Evolutionary conservation across 2,329 filamentous ascomycete species (phyloP).

Genomic region (Aaosphaeria pasadenensis): DNA sequence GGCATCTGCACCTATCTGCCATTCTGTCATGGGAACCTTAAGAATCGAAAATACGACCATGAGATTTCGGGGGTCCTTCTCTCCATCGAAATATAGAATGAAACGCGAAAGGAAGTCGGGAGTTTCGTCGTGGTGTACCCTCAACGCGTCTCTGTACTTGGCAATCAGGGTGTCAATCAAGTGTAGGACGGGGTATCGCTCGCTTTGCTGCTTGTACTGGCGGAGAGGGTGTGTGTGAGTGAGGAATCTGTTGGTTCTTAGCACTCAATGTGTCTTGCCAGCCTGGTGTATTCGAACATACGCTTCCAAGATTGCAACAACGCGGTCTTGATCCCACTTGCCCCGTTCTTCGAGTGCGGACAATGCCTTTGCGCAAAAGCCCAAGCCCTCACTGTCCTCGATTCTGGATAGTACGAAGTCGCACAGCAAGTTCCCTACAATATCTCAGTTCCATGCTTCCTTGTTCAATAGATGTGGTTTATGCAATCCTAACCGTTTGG

Average conservation of each 20-base stretch:
- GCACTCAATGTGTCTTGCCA: neutral
- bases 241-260: conserved; percentile 17
- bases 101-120: conserved; percentile 58
- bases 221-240: conserved; percentile 57
- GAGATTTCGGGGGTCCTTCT: conserved; percentile 67
- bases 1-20: conserved; percentile 59
- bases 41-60: conserved; percentile 69
- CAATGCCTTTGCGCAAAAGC: conserved; percentile 58
- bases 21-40: conserved; percentile 65
- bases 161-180: conserved; percentile 61
- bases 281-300: conserved; percentile 26
- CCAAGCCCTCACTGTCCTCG: conserved; percentile 52
- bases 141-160: conserved; percentile 52
- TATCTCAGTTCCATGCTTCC: conserved; percentile 1
- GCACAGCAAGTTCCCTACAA: conserved; percentile 54
- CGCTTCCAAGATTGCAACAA: conserved; percentile 52
- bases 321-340: conserved; percentile 58
- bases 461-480: neutral
- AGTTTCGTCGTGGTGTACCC: conserved; percentile 50
- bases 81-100: conserved; percentile 63
- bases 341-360: conserved; percentile 58
- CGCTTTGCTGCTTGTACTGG: conserved; percentile 60
- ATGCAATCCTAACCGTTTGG: neutral
- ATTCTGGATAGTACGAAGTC: conserved; percentile 65
- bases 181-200: conserved; percentile 60